phyloP scores from a whole-genome alignment of 2,329 filamentous ascomycete genomes.

The Fusarium mundagurra region DNA sequence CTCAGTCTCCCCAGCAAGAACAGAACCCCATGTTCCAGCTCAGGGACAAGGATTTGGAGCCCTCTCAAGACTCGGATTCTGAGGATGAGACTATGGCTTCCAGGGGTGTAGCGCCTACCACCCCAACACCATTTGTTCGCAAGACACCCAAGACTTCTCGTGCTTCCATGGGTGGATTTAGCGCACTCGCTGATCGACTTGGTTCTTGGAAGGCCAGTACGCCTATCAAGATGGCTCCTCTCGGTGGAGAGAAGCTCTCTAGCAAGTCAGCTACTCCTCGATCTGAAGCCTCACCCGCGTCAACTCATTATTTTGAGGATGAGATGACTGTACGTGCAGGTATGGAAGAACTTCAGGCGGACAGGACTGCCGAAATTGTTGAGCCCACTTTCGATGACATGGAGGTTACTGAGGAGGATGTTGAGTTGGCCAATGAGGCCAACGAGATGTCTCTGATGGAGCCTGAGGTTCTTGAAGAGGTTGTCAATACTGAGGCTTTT shows the following conservation, averaged over 20 bases:
- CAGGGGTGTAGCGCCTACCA: slow-evolving; percentile 50
- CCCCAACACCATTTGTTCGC: slow-evolving; percentile 51
- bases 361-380: slow-evolving; percentile 38
- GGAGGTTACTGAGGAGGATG: slow-evolving; percentile 63
- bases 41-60: slow-evolving; percentile 58
- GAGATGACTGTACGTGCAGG: slow-evolving; percentile 59
- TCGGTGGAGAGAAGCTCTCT: slow-evolving; percentile 48
- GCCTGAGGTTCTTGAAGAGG: slow-evolving; percentile 51
- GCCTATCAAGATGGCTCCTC: slow-evolving; percentile 47
- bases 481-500: slow-evolving; percentile 46
- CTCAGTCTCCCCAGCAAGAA: slow-evolving; percentile 26
- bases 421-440: slow-evolving; percentile 66
- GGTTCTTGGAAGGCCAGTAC: slow-evolving; percentile 71
- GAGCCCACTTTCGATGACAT: slow-evolving; percentile 56
- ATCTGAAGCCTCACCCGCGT: slow-evolving; percentile 51
- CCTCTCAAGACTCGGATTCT: slow-evolving; percentile 55
- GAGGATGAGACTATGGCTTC: slow-evolving; percentile 59
- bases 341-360: slow-evolving; percentile 11
- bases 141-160: slow-evolving; percentile 43
- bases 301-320: slow-evolving; percentile 68
- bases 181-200: slow-evolving; percentile 70
- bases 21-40: slow-evolving; percentile 50
- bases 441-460: slow-evolving; percentile 68
- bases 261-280: slow-evolving; percentile 49
- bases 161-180: slow-evolving; percentile 62